Base-by-base conservation (phyloP, 441 rosid species). In the Brassica hybrid region DNA sequence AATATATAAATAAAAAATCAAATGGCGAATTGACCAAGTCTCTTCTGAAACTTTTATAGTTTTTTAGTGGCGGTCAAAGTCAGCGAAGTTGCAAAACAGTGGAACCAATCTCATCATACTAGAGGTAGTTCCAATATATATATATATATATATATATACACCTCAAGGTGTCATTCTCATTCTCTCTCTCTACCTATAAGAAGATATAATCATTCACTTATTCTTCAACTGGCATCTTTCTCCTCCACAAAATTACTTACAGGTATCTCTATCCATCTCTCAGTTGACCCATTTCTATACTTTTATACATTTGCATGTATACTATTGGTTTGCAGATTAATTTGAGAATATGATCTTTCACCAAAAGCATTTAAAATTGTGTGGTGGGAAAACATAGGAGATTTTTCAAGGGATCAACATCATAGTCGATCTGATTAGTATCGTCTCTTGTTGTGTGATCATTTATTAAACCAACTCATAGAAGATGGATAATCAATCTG, bases 1-100 rank as follows among this genome's bases (percentile, higher is more conserved):
- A 59, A 25, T 7, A 7, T 54, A 58, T 3, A 25, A 58, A 17
- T 27, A 66, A 12, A 25, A 43, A 27, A 27, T 34, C 7, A 30
- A 17, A 61, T 50, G 73, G 62, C 69, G 43, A 69, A 30, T 69
- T 62, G 79, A 76, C 74, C 1, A 76, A 62, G 74, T 69, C 73
- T 16, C 54, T 16, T 32, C 36, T 57, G 36, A 70, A 70, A 70
- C 36, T 70, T 50, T 2, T 7, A 67, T 71, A 41, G 8, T 60
- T 36, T 36, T 19, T 3, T 36, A 58, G 21, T 71, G 38, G 56
- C 56, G 1, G 79, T 76, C 79, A 76, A 76, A 68, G 62, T 57
- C 62, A 57, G 61, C 61, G 61, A 52, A 52, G 58, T 14, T 52
- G 58, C 19, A 16, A 2, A 52, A 52, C 58, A 14, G 59, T 54